Percentiles rank a stretch among this genome's conserved stretches.
These are phyloP conservation scores for Cutaneotrichosporon sp. DNA, from an alignment of 1,284 basidiomycete genomes.

Conservation along the genomic window DNA sequence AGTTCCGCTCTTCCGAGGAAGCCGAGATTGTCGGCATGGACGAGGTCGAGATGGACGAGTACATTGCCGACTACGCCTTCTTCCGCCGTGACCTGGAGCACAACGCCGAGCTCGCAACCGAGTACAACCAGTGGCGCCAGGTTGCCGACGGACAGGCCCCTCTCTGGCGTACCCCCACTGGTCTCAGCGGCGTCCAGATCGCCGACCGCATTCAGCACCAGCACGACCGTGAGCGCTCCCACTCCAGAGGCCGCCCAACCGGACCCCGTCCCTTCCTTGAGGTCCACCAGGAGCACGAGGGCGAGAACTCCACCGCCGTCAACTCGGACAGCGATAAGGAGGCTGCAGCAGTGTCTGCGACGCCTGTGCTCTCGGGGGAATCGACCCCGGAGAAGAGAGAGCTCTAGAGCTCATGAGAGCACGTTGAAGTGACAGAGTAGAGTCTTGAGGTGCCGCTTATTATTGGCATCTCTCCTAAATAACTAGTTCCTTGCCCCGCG, in stretches of 20 bases:
- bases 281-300: background rate
- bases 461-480: no score
- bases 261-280: background rate
- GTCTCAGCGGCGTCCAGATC: conserved; percentile 2
- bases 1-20: conserved; percentile 66
- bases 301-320: background rate
- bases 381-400: no score
- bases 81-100: conserved; percentile 47
- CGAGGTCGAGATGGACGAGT: conserved; percentile 49
- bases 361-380: no score
- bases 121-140: conserved; percentile 7
- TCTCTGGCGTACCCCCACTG: conserved; percentile 14
- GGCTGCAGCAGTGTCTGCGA: background rate
- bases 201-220: conserved; percentile 1
- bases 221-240: conserved; percentile 7
- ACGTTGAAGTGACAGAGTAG: no score
- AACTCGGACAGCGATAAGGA: conserved; percentile 5
- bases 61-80: conserved; percentile 49
- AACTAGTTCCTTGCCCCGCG: background rate
- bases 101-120: conserved; percentile 13
- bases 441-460: background rate
- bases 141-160: background rate
- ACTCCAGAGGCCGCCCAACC: conserved; percentile 3
- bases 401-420: no score
- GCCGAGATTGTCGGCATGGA: conserved; percentile 85